Base-by-base conservation (phyloP, 208 protist species). In the Trypanosoma lewisi region DNA sequence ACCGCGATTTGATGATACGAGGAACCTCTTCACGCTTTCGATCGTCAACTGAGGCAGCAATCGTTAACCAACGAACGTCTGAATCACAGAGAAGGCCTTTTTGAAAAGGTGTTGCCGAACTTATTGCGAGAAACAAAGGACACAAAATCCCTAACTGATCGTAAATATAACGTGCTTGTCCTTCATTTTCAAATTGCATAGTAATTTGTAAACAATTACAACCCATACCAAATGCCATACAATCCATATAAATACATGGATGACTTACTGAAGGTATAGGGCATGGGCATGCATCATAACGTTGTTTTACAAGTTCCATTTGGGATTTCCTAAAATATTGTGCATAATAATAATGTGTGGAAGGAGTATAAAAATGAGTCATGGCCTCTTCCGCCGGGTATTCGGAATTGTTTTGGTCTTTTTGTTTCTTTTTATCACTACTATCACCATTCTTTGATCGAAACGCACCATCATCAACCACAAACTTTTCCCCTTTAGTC, bases 221-320 rank as follows among this genome's bases (percentile, higher is more conserved):
- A 31, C 98, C 98, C 98, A 99, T 99, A 44, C 98, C 98, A 77
- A 99, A 99, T 2, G 93, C 97, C 98, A 99, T 99, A 73, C 97
- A 97, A 76, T 99, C 98, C 97, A 99, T 99, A 75, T 98, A 98
- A 47, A 99, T 98, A 62, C 83, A 96, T 5, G 91, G 94, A 73
- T 93, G 88, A 63, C 67, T 85, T 16, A 92, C 86, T 28, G 87
- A 95, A 3, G 85, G 82, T 34, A 93, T 75, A 23, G 86, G 91
- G 63, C 82, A 94, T 9, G 78, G 82, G 66, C 84, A 93, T 12
- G 83, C 82, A 58, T 92, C 73, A 75, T 92, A 94, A 28, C 85
- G 80, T 70, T 87, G 70, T 63, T 80, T 80, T 37, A 97, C 80
- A 62, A 82, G 73, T 56, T 87, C 76, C 12, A 70, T 67, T 61